A percentile compares a stretch with the other conserved stretches of the same genome.
Evolutionary conservation across 2,329 filamentous ascomycete species (phyloP).

Genomic region (Emydomyces testavorans): DNA sequence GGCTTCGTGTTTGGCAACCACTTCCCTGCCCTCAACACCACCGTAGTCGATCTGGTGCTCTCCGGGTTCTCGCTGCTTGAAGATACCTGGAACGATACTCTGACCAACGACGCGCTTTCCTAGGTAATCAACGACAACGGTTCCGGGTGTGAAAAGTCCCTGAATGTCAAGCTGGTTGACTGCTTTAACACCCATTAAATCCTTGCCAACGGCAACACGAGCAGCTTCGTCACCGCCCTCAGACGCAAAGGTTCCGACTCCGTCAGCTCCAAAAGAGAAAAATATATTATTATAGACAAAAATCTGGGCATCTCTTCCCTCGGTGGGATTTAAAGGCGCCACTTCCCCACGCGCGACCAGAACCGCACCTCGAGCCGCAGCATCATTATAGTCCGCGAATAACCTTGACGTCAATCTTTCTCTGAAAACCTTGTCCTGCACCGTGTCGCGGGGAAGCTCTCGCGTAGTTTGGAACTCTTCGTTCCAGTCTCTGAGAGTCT

Average conservation of each 20-base stretch:
- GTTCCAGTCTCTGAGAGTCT: conserved; percentile 95
- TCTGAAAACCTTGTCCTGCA: conserved; percentile 91
- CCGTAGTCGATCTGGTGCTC: conserved; percentile 99
- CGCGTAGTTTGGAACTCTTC: conserved; percentile 96
- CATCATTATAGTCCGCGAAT: conserved; percentile 95
- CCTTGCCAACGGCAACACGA: conserved; percentile 89
- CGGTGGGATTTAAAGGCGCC: conserved; percentile 85
- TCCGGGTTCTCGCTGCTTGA: conserved; percentile 93
- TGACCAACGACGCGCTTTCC: conserved; percentile 95
- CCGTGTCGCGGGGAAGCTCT: conserved; percentile 82
- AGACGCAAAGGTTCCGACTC: conserved; percentile 89
- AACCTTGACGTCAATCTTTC: conserved; percentile 90
- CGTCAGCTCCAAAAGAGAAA: conserved; percentile 96
- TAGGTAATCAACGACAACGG: conserved; percentile 90
- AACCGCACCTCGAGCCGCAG: conserved; percentile 80
- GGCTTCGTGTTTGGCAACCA: conserved; percentile 78
- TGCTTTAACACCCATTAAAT: conserved; percentile 82
- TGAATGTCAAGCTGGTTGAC: conserved; percentile 97
- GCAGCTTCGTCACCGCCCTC: conserved; percentile 96
- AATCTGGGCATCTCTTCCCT: conserved; percentile 85
- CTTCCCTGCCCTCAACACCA: conserved; percentile 91
- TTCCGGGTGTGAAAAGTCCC: conserved; percentile 87
- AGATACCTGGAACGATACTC: conserved; percentile 96
- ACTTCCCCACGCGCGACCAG: conserved; percentile 88
- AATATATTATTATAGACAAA: conserved; percentile 99